Evolutionary conservation across 805 yeast genomes (phyloP).

Genomic region (Barnettozyma siamensis): DNA sequence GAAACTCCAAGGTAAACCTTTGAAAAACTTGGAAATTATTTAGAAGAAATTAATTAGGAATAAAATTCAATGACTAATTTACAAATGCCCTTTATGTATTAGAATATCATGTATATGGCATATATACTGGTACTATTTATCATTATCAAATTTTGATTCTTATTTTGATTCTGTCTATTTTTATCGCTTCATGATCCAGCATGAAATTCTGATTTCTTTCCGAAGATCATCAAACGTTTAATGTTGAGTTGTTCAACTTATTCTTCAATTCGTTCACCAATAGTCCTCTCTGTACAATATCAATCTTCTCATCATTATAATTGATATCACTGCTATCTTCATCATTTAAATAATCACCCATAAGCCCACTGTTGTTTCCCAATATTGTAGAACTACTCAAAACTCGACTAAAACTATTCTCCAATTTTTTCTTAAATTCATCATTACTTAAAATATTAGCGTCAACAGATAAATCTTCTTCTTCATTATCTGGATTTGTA

Average conservation of each 20-base stretch:
- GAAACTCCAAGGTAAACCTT: slow-evolving; percentile 42
- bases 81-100: no score
- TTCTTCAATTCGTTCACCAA: slow-evolving; percentile 17
- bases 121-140: no score
- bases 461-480: neutral
- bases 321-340: slow-evolving; percentile 4
- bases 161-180: neutral
- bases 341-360: neutral
- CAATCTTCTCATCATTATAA: slow-evolving; percentile 12
- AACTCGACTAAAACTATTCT: slow-evolving; percentile 16
- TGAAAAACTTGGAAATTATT: slow-evolving; percentile 25
- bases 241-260: slow-evolving; percentile 5
- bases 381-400: slow-evolving; percentile 4
- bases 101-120: neutral
- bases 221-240: slow-evolving; percentile 1
- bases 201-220: neutral
- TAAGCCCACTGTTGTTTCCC: neutral
- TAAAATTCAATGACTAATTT: neutral
- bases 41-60: slow-evolving; percentile 6
- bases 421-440: slow-evolving; percentile 17
- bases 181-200: slow-evolving; percentile 7
- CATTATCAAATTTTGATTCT: no score
- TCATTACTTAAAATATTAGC: slow-evolving; percentile 9
- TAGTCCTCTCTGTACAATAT: slow-evolving; percentile 6
- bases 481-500: slow-evolving; percentile 9